phyloP scores from a whole-genome alignment of 2,329 filamentous ascomycete genomes.

The Sordariomycetes sp. region DNA sequence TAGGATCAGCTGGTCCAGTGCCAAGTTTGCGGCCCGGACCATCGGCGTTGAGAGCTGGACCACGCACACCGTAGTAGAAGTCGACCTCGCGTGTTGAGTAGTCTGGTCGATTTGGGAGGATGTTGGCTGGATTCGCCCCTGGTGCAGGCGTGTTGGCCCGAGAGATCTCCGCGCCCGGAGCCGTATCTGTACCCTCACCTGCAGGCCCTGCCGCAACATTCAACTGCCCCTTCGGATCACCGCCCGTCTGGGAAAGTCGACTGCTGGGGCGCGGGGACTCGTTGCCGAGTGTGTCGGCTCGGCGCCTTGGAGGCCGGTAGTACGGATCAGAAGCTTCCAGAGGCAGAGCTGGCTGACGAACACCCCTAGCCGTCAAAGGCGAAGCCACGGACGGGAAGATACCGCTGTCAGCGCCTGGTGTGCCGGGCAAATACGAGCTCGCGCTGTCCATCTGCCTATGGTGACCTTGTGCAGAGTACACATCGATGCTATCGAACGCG shows the following conservation, averaged over 20 bases:
- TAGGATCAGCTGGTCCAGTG: constrained; percentile 91
- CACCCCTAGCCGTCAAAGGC: constrained; percentile 37
- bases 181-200: constrained; percentile 27
- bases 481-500: constrained; percentile 41
- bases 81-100: constrained; percentile 93
- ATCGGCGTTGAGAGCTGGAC: constrained; percentile 76
- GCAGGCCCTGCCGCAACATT: constrained; percentile 17
- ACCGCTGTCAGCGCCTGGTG: constrained; percentile 59
- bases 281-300: constrained; percentile 50
- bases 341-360: constrained; percentile 33
- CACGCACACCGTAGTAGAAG: constrained; percentile 90
- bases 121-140: constrained; percentile 20
- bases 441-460: constrained; percentile 45
- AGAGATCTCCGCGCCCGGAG: constrained; percentile 25
- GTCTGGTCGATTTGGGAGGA: constrained; percentile 58
- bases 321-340: constrained; percentile 64
- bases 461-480: constrained; percentile 26
- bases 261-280: neutral
- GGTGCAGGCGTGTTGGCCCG: constrained; percentile 35
- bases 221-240: constrained; percentile 11
- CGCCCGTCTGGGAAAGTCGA: neutral
- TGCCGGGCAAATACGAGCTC: constrained; percentile 64
- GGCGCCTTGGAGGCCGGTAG: constrained; percentile 73
- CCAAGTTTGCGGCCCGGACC: constrained; percentile 76
- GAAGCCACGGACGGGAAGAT: constrained; percentile 63